Evolutionary conservation across 2,329 filamentous ascomycete species (phyloP), one percentile per base, ranked within the genome.

Genomic region (Talaromyces piceae): DNA sequence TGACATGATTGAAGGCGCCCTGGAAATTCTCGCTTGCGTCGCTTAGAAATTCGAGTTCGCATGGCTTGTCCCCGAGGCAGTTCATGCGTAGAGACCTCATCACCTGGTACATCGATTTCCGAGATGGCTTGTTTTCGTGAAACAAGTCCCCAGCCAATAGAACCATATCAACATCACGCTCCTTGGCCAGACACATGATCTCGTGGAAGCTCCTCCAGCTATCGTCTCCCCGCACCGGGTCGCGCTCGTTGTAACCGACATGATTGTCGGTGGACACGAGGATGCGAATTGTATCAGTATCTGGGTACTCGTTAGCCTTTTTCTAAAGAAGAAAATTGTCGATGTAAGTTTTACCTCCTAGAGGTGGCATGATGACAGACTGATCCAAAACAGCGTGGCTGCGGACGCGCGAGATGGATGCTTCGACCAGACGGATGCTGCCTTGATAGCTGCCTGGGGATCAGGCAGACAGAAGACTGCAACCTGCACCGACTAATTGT

Each of bases 151-250:
- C 93, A 2, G 86, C 91, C 4, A 98, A 82, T 2, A 98, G 78
- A 0, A 98, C 54, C 93, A 98, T 97, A 69, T 98, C 93, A 58
- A 98, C 93, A 73, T 98, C 93, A 65, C 86, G 79, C 28, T 84
- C 82, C 63, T 86, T 88, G 18, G 91, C 93, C 39, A 97, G 73
- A 57, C 83, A 86, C 86, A 98, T 89, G 55, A 96, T 83, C 70
- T 98, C 93, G 67, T 98, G 87, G 72, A 98, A 98, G 3, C 86
- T 89, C 65, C 84, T 86, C 91, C 91, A 97, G 71, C 90, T 96
- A 68, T 98, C 93, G 67, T 97, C 88, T 58, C 91, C 91, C n/a
- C 93, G 88, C 54, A 93, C 87, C 1, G 88, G 82, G 68, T 98
- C 91, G 61, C 91, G 84, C 71, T 98, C 93, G 64, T 89, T 88